These are phyloP conservation scores for Colletotrichum sp. DNA, from an alignment of 2,329 filamentous ascomycete genomes.

Conservation along the genomic window DNA sequence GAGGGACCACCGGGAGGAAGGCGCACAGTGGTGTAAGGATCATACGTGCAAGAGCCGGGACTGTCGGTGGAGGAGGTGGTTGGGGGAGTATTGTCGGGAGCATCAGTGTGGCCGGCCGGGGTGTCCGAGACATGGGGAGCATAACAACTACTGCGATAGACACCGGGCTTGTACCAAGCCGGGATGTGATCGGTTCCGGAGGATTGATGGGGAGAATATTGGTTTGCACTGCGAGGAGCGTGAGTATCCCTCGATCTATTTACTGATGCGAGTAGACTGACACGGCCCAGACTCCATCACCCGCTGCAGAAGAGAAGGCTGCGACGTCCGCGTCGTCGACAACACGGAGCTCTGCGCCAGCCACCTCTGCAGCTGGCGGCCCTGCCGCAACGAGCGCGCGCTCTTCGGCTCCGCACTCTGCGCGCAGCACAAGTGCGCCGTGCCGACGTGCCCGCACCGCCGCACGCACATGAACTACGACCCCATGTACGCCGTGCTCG, in stretches of 20 bases:
- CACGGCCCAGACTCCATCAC: background rate
- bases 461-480: background rate
- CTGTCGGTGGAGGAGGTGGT: constrained; percentile 26
- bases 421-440: constrained; percentile 28
- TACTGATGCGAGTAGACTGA: background rate
- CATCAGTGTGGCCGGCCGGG: constrained; percentile 31
- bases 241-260: constrained; percentile 15
- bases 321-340: constrained; percentile 9
- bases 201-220: constrained; percentile 16
- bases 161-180: constrained; percentile 22
- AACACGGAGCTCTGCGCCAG: constrained; percentile 21
- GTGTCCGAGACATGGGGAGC: constrained; percentile 26
- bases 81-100: constrained; percentile 26
- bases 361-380: constrained; percentile 27
- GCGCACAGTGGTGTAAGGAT: constrained; percentile 23
- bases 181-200: constrained; percentile 11
- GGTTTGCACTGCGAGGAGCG: constrained; percentile 26
- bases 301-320: background rate
- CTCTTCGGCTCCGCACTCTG: constrained; percentile 22
- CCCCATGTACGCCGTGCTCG: background rate
- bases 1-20: background rate
- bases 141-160: constrained; percentile 24
- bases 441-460: constrained; percentile 21
- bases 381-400: constrained; percentile 22
- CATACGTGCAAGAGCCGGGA: constrained; percentile 29